A percentile compares a stretch with the other conserved stretches of the same genome.
Conservation (phyloP, 805 yeast species). For the Yarrowia keelungensis region DNA sequence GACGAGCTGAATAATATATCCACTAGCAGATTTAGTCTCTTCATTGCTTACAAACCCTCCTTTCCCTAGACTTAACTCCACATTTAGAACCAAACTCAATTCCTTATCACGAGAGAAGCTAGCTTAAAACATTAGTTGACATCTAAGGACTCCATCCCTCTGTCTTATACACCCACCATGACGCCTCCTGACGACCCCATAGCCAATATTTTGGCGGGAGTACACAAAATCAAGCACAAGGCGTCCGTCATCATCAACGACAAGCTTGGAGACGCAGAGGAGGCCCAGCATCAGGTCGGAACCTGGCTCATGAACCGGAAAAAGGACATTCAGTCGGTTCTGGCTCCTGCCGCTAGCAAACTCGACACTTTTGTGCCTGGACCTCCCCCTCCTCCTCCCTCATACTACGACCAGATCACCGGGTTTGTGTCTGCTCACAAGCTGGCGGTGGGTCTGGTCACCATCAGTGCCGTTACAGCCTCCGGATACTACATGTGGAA, state of each 20-base stretch:
- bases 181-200: slow-evolving; percentile 39
- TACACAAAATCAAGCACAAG: slow-evolving; percentile 34
- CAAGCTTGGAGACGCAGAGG: slow-evolving; percentile 26
- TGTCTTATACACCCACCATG: slow-evolving; percentile 8
- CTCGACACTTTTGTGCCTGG: slow-evolving; percentile 34
- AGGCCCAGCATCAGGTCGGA: slow-evolving; percentile 29
- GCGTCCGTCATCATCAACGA: slow-evolving; percentile 29
- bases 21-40: too few species aligned
- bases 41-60: too few species aligned
- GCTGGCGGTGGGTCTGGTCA: slow-evolving; percentile 42
- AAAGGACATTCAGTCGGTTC: slow-evolving; percentile 25
- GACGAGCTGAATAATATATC: too few species aligned
- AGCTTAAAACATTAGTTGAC: not conserved
- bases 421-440: slow-evolving; percentile 47
- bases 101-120: slow-evolving; percentile 34
- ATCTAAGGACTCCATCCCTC: not conserved
- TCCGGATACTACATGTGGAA: slow-evolving; percentile 42
- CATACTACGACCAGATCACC: slow-evolving; percentile 40
- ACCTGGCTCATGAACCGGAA: slow-evolving; percentile 30
- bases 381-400: slow-evolving; percentile 47
- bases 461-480: slow-evolving; percentile 43
- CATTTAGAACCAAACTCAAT: slow-evolving; percentile 6
- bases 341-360: slow-evolving; percentile 1
- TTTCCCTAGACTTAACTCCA: too few species aligned
- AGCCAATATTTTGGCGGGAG: slow-evolving; percentile 34